Conservation (phyloP, 2,329 filamentous ascomycete genomes). For the Cladosporium austrohemisphaericum region DNA sequence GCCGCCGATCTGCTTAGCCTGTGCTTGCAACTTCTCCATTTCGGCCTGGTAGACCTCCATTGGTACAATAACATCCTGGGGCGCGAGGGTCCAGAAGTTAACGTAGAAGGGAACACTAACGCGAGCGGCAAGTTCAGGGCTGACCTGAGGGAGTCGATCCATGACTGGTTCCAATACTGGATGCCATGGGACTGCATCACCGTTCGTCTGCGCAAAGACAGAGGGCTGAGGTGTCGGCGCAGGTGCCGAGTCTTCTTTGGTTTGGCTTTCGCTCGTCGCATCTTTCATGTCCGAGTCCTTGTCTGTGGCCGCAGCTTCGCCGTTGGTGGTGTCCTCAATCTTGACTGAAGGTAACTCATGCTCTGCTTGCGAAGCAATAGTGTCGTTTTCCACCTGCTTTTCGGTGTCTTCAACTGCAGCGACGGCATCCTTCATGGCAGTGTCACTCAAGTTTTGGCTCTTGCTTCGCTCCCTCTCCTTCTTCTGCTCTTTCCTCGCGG, state of each 20-base stretch:
- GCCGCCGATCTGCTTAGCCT: constrained; percentile 63
- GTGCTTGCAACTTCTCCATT: constrained; percentile 63
- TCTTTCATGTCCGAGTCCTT: constrained; percentile 13
- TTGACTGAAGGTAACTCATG: constrained; percentile 3
- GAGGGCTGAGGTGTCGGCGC: constrained; percentile 12
- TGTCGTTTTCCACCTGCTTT: constrained; percentile 4
- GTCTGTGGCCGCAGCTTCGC: constrained; percentile 5
- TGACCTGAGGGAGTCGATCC: constrained; percentile 58
- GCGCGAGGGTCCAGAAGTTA: constrained; percentile 86
- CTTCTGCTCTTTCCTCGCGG: constrained; percentile 32
- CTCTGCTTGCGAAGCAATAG: constrained; percentile 9
- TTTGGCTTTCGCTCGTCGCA: constrained; percentile 26
- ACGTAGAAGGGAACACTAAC: constrained; percentile 80
- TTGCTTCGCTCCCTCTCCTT: constrained; percentile 27
- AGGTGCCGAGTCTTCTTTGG: constrained; percentile 30
- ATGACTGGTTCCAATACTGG: constrained; percentile 72
- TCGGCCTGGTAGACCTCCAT: constrained; percentile 75
- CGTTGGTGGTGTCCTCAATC: constrained; percentile 21
- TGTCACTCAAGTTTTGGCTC: constrained; percentile 42
- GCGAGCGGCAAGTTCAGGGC: constrained; percentile 62
- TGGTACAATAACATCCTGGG: constrained; percentile 76
- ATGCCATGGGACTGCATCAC: constrained; percentile 49
- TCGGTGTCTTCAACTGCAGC: constrained; percentile 14
- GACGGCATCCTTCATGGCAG: constrained; percentile 37
- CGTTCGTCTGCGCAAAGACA: constrained; percentile 7